Base-by-base conservation (phyloP, 1,139 yeast species). In the Magnusiomyces ingens region DNA sequence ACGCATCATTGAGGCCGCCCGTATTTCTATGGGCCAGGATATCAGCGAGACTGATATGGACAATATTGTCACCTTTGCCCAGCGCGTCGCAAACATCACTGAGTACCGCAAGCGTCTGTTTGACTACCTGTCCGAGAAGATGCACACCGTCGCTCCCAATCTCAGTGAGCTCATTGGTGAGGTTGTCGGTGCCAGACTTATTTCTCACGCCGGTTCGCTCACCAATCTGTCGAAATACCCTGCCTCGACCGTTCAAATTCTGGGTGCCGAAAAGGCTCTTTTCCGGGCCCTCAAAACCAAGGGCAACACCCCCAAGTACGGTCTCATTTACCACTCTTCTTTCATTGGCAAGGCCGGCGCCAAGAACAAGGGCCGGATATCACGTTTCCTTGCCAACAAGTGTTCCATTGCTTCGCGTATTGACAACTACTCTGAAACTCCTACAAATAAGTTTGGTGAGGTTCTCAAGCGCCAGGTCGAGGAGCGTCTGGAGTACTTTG, bases 241-340 rank as follows among this genome's bases (percentile, higher is more conserved):
- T 63, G 98, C 99, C 61, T 93, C 99, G 37, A 93, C 99, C 57
- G 89, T 94, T 59, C 99, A 94, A 79, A 93, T 94, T 67, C 81
- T 94, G 70, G 99, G 99, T 75, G 99, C 99, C 62, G 99, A 94
- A 76, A 94, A 94, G 81, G 99, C 99, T 50, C 79, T 94, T 61
- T 94, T 94, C 80, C 85, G 98, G 77, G 99, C 99, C 62, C 81
- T 93, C 71, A 93, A 93, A 79, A 93, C 99, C 62, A 93, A 93
- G 77, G 96, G 95, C 70, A 91, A 93, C 76, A 93, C 99, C 59
- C 99, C 99, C 66, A 93, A 93, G 74, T 93, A 93, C 72, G 99
- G 99, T 71, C 80, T 93, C 70, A 88, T 93, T 67, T 93, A 93
- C 78, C 98, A 93, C 76, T 90, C 98, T 55, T 85, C 96, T 40